Evolutionary conservation across 2,329 filamentous ascomycete species (phyloP), one percentile per base, ranked within the genome.

Genomic region (Tolypocladium guangdongense): DNA sequence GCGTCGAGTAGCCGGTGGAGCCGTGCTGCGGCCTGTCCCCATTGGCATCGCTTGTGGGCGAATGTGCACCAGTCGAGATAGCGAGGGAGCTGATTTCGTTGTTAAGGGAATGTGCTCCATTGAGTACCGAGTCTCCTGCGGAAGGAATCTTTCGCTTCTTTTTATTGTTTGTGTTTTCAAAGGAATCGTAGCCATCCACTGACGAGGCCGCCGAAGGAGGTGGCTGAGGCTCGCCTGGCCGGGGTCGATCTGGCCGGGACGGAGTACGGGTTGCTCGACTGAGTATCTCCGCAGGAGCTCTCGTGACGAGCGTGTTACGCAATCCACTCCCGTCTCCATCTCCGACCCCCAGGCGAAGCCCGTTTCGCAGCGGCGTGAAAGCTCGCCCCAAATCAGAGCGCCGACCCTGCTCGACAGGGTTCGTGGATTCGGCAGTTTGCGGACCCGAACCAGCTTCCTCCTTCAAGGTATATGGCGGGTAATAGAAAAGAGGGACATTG

Each of bases 151-250:
- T 99, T 60, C 93, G 82, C 71, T 99, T 97, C 76, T 97, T 99
- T 72, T 99, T 99, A 68, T 99, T 99, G 69, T 96, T 97, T 37
- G 90, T 95, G 64, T 97, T 97, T 70, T 99, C 93, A 63, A 96
- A 95, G 7, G 90, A 93, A 68, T 99, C 93, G 68, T 97, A 97
- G 16, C 91, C 90, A 67, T 97, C 92, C 12, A 82, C 74, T 3
- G 86, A 87, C 5, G 85, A 86, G 7, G 81, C 78, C 27, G 85
- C 83, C 14, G 88, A 90, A 45, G 78, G 79, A 49, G 85, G 79
- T 24, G 82, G 80, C 45, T 82, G 76, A 20, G 74, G 69, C 53
- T 75, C 76, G 2, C 68, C 55, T 50, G 75, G 72, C 55, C 74
- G 75, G 35, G 70, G 58, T 35, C 72, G 69, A n/a, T 78, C 74